Conservation (phyloP, 352 stramenopile species). For the Blastocystis sp. region DNA sequence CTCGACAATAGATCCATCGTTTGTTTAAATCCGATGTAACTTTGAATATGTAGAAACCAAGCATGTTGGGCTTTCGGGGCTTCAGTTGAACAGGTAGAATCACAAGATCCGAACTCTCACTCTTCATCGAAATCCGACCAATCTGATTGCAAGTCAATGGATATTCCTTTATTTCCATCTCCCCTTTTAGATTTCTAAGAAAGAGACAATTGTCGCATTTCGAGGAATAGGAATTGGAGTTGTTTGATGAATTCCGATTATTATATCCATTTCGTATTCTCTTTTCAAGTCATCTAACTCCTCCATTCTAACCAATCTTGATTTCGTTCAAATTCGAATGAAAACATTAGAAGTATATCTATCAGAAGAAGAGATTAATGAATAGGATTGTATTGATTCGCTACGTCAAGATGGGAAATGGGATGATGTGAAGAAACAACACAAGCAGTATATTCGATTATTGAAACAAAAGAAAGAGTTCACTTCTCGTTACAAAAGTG, state of each 20-base stretch:
- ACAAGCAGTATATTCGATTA: background rate
- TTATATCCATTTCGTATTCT: background rate
- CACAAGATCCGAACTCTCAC: constrained; percentile 15
- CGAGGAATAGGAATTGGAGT: no score
- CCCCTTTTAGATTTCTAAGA: background rate
- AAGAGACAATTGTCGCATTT: background rate
- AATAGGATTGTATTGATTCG: background rate
- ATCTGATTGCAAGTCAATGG: constrained; percentile 9
- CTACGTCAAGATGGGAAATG: background rate
- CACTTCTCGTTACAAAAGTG: background rate
- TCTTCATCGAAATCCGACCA: background rate
- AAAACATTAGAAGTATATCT: background rate
- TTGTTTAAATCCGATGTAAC: background rate
- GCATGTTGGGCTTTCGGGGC: background rate
- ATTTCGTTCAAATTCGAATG: background rate
- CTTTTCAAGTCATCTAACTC: background rate
- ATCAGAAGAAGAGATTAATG: background rate
- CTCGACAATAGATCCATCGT: background rate
- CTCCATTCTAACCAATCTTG: no score
- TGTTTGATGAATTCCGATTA: no score
- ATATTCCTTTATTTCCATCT: constrained; percentile 24
- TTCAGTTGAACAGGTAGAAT: background rate
- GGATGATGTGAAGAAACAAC: constrained; percentile 25
- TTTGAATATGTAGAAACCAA: background rate
- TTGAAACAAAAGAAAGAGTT: constrained; percentile 10